Evolutionary conservation across 805 yeast genomes (phyloP).

Genomic region (Ogataea pignaliae): DNA sequence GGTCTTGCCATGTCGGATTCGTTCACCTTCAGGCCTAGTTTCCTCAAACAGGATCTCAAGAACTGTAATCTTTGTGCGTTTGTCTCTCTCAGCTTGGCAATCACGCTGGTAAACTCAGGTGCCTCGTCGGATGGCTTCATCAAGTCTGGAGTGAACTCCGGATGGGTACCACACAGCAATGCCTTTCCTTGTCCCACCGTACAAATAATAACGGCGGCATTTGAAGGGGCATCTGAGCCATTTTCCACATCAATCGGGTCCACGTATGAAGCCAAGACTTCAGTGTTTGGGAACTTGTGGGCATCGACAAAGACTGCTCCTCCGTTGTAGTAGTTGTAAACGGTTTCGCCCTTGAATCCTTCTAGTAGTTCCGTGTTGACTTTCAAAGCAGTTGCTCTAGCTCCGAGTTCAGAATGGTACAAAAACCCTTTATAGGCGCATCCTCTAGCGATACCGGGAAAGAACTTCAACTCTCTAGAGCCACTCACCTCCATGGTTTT

Average conservation of each 20-base stretch:
- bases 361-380: constrained; percentile 33
- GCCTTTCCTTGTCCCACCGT: constrained; percentile 72
- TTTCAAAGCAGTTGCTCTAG: constrained; percentile 50
- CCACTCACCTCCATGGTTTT: constrained; percentile 78
- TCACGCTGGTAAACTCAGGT: constrained; percentile 29
- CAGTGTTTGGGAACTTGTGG: constrained; percentile 51
- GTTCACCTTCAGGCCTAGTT: constrained; percentile 69
- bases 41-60: constrained; percentile 49
- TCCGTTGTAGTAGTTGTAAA: constrained; percentile 69
- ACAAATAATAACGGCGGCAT: constrained; percentile 78
- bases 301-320: constrained; percentile 86
- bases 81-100: constrained; percentile 36
- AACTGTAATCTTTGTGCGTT: constrained; percentile 52
- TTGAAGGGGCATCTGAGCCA: constrained; percentile 31
- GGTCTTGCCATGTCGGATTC: constrained; percentile 50
- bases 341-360: constrained; percentile 23
- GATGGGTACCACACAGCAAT: constrained; percentile 80
- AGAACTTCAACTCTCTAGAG: constrained; percentile 72
- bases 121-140: constrained; percentile 31
- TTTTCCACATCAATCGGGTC: constrained; percentile 51
- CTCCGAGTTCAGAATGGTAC: constrained; percentile 74
- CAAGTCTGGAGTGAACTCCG: constrained; percentile 67
- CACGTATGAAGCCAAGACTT: constrained; percentile 66
- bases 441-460: constrained; percentile 81
- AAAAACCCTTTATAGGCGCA: constrained; percentile 75